Base-by-base conservation (phyloP, 2,329 filamentous ascomycete species). In the Scedosporium apiospermum region DNA sequence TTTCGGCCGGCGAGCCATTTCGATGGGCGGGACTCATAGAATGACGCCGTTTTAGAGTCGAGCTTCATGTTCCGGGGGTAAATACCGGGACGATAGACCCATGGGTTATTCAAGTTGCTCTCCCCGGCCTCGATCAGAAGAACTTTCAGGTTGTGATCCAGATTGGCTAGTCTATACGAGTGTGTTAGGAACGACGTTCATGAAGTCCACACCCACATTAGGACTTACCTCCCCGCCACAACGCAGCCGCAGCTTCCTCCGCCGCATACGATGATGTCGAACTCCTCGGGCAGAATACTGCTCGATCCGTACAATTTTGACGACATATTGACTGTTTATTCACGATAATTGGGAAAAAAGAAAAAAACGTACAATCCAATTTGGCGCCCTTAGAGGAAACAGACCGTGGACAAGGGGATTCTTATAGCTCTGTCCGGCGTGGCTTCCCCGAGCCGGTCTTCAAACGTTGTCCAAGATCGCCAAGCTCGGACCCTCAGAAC, bases 11-110 rank as follows among this genome's bases (percentile, higher is more conserved):
- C 83, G 27, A 93, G 83, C 79, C 84, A 88, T 73, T 89, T 84
- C 0, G 88, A 90, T 16, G 88, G 88, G 49, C 86, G 81, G 58
- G 88, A 91, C 73, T 92, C 85, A 71, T 93, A 93, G 74, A 93
- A 93, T 0, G 88, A 88, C 41, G 90, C 89, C 38, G 88, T 91
- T 80, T 90, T 91, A 68, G 88, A 91, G 80, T 91, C 88, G 64
- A 90, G 72, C 74, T 90, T 79, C 88, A 90, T 91, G 76, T 91
- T 91, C 57, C 80, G 78, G n/a, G 88, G 89, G 74, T 88, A 91
- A 72, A 91, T 88, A 62, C 87, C 88, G 2, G 88, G 88, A 5
- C 88, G 84, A 75, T 82, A 91, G 12, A 91, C 88, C 85, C 83
- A 90, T 73, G 88, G 88, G 71, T 91, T 90, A 77, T 92, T 91